These are phyloP conservation scores for Pinus tabuliformis DNA, from an alignment of 75 land plant species.

Conservation along the genomic window DNA sequence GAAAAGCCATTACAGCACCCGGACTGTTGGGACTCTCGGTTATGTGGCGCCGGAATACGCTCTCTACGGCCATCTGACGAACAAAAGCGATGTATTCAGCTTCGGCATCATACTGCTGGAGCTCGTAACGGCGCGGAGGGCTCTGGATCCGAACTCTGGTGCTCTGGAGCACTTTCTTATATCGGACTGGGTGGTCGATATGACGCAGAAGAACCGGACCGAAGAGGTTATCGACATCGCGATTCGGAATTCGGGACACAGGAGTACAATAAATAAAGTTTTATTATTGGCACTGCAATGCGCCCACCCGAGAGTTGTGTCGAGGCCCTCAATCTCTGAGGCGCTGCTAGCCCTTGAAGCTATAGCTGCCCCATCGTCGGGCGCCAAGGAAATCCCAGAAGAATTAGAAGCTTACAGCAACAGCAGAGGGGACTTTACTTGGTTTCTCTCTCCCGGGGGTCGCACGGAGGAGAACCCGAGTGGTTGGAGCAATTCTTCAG, in stretches of 20 bases:
- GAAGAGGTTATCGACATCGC: constrained; percentile 14
- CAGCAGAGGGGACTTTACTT: too few species aligned
- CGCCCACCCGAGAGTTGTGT: background rate
- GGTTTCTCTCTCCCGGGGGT: too few species aligned
- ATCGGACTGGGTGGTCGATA: constrained; percentile 2
- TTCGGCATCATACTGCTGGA: constrained; percentile 15
- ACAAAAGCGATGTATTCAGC: constrained; percentile 13
- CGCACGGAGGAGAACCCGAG: too few species aligned
- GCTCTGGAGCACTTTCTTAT: background rate
- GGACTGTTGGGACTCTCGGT: constrained; percentile 12
- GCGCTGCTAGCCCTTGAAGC: background rate
- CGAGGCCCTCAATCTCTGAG: constrained; percentile 3
- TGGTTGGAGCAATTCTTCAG: too few species aligned
- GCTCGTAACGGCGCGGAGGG: constrained; percentile 15
- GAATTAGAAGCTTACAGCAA: too few species aligned
- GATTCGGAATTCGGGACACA: background rate
- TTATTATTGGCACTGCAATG: constrained; percentile 9
- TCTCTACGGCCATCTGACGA: constrained; percentile 13
- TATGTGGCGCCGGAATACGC: constrained; percentile 25
- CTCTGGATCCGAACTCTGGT: background rate
- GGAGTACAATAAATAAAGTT: background rate
- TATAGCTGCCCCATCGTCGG: too few species aligned
- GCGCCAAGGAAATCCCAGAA: too few species aligned
- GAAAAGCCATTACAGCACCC: background rate
- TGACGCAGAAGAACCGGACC: background rate